phyloP scores from a whole-genome alignment of 805 yeast species.

The Yamadazyma tumulicola region DNA sequence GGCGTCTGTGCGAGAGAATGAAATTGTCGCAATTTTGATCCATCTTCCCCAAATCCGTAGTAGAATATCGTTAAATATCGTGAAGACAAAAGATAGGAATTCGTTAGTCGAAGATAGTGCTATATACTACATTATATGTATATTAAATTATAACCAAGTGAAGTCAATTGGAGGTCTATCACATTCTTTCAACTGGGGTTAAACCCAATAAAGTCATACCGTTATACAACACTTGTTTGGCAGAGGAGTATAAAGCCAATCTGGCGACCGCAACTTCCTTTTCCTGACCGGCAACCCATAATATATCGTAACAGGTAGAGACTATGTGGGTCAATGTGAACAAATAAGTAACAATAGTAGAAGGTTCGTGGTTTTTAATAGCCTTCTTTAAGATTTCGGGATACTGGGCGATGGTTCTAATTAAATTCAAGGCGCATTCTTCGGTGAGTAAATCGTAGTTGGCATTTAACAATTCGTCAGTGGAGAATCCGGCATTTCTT shows the following conservation, averaged over 20 bases:
- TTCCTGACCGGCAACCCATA: conserved; percentile 97
- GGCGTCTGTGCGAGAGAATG: too few species aligned
- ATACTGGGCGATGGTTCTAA: conserved; percentile 80
- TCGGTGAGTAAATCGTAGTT: conserved; percentile 64
- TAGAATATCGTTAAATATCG: too few species aligned
- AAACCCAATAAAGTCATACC: conserved; percentile 89
- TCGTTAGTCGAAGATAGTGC: too few species aligned
- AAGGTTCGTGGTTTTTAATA: conserved; percentile 81
- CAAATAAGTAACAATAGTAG: conserved; percentile 89
- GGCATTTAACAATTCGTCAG: conserved; percentile 43
- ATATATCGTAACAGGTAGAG: conserved; percentile 90
- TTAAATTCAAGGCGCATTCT: conserved; percentile 64
- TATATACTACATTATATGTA: too few species aligned
- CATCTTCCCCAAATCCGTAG: too few species aligned
- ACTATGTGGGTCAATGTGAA: conserved; percentile 91
- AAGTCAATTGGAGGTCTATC: too few species aligned
- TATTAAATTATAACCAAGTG: too few species aligned
- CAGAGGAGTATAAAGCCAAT: conserved; percentile 84
- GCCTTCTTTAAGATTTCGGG: conserved; percentile 89
- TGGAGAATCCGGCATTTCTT: conserved; percentile 62
- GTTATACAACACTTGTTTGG: conserved; percentile 82
- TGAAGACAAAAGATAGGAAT: too few species aligned
- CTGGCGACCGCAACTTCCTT: conserved; percentile 84
- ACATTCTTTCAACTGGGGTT: conserved; percentile 99
- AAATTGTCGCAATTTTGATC: too few species aligned